Evolutionary conservation across 192 early-diverging fungal species (phyloP), one percentile per base, ranked within the genome.

Genomic region (Podila epigama): DNA sequence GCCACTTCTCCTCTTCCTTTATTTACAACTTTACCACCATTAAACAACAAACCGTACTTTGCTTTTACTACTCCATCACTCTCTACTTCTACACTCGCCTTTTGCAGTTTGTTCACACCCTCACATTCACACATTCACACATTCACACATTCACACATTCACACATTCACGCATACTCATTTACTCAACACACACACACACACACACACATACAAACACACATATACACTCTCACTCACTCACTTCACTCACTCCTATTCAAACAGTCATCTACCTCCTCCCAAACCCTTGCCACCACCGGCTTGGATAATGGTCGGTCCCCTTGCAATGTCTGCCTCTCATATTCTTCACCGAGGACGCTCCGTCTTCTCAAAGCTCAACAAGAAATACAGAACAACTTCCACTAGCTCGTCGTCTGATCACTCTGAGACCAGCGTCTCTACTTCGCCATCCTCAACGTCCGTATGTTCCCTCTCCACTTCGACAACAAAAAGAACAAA

Each of bases 321-420:
- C 73, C 51, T 68, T 35, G 41, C 53, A 29, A 55, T 68, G 73
- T 77, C 73, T 29, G 73, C 73, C 15, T 77, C 73, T 11, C 73
- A 77, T 53, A 77, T 77, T 33, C 29, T 77, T 20, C 66, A 68
- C 27, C 65, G 73, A 48, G 73, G 73, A 56, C 65, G 73, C 32
- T 68, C 65, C 27, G 73, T 77, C 60, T 64, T 77, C 54, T 77
- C 73, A 34, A 77, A 77, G 40, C 66, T 77, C 66, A 77, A 77
- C 66, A 77, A 77, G 51, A 77, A 68, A 41, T 77, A 77, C 56
- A 56, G 60, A 18, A 18, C 57, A 2, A 64, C 72, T 31, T 36
- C 58, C 37, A 51, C 37, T 42, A 34, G 63, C 48, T 15, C 36
- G 29, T 51, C 63, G 15, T 51, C 70, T 25, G 25, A 62, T 55